Evolutionary conservation across 2,329 filamentous ascomycete species (phyloP).

Genomic region (Lecanicillium sp.): DNA sequence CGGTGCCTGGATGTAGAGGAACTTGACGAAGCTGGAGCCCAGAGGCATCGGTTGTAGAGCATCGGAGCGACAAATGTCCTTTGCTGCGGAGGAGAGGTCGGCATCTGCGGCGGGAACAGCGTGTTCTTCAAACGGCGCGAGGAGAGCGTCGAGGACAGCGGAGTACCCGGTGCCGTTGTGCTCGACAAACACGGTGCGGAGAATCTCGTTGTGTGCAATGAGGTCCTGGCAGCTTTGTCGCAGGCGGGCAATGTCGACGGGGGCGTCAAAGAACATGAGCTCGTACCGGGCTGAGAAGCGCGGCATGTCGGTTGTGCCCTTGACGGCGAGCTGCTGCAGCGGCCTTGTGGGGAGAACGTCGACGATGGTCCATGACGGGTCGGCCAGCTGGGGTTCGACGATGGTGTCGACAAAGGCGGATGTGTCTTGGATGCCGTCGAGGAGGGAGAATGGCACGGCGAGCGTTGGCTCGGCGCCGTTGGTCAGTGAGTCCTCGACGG

Average conservation of each 20-base stretch:
- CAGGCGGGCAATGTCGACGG: constrained; percentile 40
- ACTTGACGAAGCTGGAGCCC: constrained; percentile 54
- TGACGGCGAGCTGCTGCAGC: constrained; percentile 51
- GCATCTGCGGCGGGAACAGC: constrained; percentile 40
- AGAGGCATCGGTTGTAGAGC: constrained; percentile 46
- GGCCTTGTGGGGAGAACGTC: constrained; percentile 53
- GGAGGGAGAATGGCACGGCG: constrained; percentile 41
- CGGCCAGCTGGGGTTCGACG: constrained; percentile 43
- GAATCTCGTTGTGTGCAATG: constrained; percentile 53
- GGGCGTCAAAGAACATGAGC: constrained; percentile 51
- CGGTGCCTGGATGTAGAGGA: constrained; percentile 39
- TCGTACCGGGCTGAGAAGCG: constrained; percentile 58
- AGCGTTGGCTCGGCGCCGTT: constrained; percentile 12
- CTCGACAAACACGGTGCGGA: constrained; percentile 58
- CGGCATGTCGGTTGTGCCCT: constrained; percentile 47
- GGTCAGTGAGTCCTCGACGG: constrained; percentile 13
- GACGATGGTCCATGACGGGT: constrained; percentile 40
- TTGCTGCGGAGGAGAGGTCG: constrained; percentile 31
- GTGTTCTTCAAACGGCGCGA: constrained; percentile 43
- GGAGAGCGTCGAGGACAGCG: constrained; percentile 50
- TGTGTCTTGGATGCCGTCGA: constrained; percentile 29
- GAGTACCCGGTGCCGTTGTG: constrained; percentile 42
- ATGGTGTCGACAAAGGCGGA: constrained; percentile 36
- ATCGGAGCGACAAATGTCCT: constrained; percentile 47
- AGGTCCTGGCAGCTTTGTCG: constrained; percentile 45